A percentile compares a stretch with the other conserved stretches of the same genome.
phyloP scores from a whole-genome alignment of 2,329 filamentous ascomycete species.

The Beauveria sp. region DNA sequence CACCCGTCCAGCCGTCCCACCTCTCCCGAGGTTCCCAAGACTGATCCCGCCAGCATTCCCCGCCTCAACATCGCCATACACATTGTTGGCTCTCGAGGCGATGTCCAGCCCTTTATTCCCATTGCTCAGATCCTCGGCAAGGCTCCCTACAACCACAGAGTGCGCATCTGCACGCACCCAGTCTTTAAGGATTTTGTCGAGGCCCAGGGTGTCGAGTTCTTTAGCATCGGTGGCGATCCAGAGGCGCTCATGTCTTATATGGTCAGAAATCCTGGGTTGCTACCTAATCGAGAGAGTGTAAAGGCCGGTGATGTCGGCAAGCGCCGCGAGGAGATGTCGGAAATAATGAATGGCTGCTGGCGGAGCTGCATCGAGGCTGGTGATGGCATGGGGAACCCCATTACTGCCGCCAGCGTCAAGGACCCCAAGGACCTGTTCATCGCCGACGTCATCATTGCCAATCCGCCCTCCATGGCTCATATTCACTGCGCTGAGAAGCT shows the following conservation, averaged over 20 bases:
- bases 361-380: conserved; percentile 30
- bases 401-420: conserved; percentile 21
- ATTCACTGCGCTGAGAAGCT: conserved; percentile 44
- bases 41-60: conserved; percentile 7
- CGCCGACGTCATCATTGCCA: conserved; percentile 48
- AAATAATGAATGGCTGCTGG: conserved; percentile 32
- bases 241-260: conserved; percentile 38
- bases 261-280: conserved; percentile 31
- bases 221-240: conserved; percentile 49
- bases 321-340: conserved; percentile 27
- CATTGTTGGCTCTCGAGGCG: conserved; percentile 18
- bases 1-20: neutral
- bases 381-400: conserved; percentile 21
- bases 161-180: conserved; percentile 49
- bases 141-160: conserved; percentile 40
- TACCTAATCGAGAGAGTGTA: conserved; percentile 29
- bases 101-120: conserved; percentile 14
- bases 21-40: neutral
- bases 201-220: conserved; percentile 48
- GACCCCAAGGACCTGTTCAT: conserved; percentile 34
- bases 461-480: conserved; percentile 45
- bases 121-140: conserved; percentile 11
- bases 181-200: conserved; percentile 47
- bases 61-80: conserved; percentile 18
- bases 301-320: conserved; percentile 29